Evolutionary conservation across 2,329 filamentous ascomycete genomes (phyloP).

Genomic region (Microthyrium microscopicum): DNA sequence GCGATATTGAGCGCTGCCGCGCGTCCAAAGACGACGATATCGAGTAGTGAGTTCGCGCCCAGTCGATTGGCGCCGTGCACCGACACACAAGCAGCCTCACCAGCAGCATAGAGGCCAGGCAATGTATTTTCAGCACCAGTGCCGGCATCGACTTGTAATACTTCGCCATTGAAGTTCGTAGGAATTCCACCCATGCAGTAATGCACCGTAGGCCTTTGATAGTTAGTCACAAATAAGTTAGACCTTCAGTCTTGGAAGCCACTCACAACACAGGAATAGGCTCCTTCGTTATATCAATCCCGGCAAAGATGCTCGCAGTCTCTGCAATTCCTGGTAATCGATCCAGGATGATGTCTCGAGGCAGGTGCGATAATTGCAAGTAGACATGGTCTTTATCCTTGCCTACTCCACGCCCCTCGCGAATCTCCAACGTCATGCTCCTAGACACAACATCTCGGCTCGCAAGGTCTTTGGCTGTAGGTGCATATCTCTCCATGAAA

Average conservation of each 20-base stretch:
- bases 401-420: slow-evolving; percentile 29
- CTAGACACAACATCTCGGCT: slow-evolving; percentile 31
- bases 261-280: slow-evolving; percentile 29
- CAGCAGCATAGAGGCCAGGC: slow-evolving; percentile 30
- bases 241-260: slow-evolving; percentile 7
- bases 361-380: slow-evolving; percentile 31
- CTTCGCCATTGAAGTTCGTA: slow-evolving; percentile 32
- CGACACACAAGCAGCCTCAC: slow-evolving; percentile 31
- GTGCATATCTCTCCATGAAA: slow-evolving; percentile 36
- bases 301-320: slow-evolving; percentile 32
- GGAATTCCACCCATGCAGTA: slow-evolving; percentile 36
- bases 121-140: slow-evolving; percentile 24
- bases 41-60: slow-evolving; percentile 32
- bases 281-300: slow-evolving; percentile 31
- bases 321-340: slow-evolving; percentile 33
- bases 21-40: slow-evolving; percentile 33
- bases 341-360: slow-evolving; percentile 29
- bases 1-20: slow-evolving; percentile 27
- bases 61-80: slow-evolving; percentile 33
- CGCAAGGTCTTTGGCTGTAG: slow-evolving; percentile 33
- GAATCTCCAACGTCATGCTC: slow-evolving; percentile 33
- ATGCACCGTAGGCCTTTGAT: slow-evolving; percentile 29
- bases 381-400: slow-evolving; percentile 30
- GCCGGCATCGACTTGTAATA: slow-evolving; percentile 23
- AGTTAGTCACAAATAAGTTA: too few relatives aligned